phyloP scores from a whole-genome alignment of 1,284 basidiomycete genomes.

The Malassezia japonica region DNA sequence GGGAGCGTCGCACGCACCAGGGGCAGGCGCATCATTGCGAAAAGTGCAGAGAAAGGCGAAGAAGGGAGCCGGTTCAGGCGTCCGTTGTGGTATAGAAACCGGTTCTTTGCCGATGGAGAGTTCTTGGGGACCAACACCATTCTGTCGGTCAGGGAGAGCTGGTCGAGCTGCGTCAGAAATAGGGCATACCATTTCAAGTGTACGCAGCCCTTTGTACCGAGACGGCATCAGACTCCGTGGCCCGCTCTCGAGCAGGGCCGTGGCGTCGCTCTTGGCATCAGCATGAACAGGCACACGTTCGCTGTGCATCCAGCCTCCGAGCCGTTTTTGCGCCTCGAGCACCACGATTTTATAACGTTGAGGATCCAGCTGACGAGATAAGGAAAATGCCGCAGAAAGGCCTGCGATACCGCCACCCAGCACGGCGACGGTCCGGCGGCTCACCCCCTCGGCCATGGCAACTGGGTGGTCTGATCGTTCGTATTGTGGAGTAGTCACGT shows the following conservation, averaged over 20 bases:
- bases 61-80: constrained; percentile 53
- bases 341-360: constrained; percentile 57
- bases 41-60: constrained; percentile 50
- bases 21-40: constrained; percentile 30
- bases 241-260: constrained; percentile 36
- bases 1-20: constrained; percentile 26
- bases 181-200: constrained; percentile 69
- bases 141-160: constrained; percentile 58
- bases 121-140: constrained; percentile 60
- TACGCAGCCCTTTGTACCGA: constrained; percentile 32
- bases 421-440: constrained; percentile 53
- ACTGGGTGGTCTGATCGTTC: neutral
- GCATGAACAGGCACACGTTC: constrained; percentile 52
- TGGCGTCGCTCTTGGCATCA: neutral
- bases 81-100: constrained; percentile 62
- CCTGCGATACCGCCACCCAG: constrained; percentile 75
- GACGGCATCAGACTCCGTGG: constrained; percentile 40
- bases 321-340: constrained; percentile 58
- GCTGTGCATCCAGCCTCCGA: constrained; percentile 76
- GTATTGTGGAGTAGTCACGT: constrained; percentile 14
- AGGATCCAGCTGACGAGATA: constrained; percentile 61
- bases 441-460: neutral
- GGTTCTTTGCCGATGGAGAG: constrained; percentile 62
- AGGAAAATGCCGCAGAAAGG: constrained; percentile 68
- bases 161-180: constrained; percentile 57